phyloP scores from a whole-genome alignment of 352 stramenopile genomes.

The Globisporangium cylindrosporum region DNA sequence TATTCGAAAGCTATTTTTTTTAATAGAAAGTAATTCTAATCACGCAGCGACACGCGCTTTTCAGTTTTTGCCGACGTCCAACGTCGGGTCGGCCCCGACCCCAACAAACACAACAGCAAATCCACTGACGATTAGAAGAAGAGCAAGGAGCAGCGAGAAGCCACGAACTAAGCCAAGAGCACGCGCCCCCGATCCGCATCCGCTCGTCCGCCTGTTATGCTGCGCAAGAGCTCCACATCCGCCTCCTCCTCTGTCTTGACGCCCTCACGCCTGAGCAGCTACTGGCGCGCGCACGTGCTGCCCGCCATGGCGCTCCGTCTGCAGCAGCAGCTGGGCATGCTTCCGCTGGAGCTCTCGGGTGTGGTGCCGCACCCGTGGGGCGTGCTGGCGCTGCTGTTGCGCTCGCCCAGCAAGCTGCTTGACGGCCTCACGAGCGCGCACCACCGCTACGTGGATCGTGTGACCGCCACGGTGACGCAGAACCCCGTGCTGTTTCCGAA shows the following conservation, averaged over 20 bases:
- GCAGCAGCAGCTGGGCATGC: conserved; percentile 16
- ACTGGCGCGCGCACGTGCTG: conserved; percentile 10
- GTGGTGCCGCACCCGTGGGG: conserved; percentile 58
- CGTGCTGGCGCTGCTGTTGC: conserved; percentile 47
- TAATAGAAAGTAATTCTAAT: background rate
- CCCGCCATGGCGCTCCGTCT: background rate
- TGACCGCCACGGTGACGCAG: conserved; percentile 68
- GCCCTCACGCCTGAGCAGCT: conserved; percentile 1
- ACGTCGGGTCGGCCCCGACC: background rate
- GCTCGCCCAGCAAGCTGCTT: conserved; percentile 54
- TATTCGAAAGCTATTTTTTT: background rate
- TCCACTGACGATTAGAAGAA: background rate
- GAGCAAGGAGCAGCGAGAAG: background rate
- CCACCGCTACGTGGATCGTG: conserved; percentile 67
- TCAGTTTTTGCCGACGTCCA: background rate
- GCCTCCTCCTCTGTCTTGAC: background rate
- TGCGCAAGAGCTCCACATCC: conserved; percentile 4
- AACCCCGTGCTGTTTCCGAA: conserved; percentile 71
- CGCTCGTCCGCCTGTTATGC: background rate
- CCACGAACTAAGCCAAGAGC: no score
- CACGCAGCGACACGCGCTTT: background rate
- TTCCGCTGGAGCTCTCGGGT: conserved; percentile 11
- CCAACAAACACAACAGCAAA: background rate
- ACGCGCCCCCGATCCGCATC: background rate
- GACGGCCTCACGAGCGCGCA: conserved; percentile 58